A percentile compares a stretch with the other conserved stretches of the same genome.
These are phyloP conservation scores for Emergomyces orientalis DNA, from an alignment of 2,329 filamentous ascomycete species.

Conservation along the genomic window DNA sequence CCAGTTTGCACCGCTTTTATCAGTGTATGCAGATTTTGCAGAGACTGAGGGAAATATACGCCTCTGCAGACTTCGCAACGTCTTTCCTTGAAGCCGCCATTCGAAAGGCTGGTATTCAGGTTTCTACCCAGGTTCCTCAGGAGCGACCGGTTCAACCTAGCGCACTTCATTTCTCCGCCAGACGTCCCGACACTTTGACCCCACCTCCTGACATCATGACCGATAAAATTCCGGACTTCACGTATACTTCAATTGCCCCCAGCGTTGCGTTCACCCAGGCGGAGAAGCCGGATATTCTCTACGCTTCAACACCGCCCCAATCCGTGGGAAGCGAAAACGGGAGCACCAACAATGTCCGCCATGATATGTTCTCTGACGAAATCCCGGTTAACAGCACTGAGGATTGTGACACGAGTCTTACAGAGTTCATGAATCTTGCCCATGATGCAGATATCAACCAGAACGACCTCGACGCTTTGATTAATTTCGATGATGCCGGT, in stretches of 20 bases:
- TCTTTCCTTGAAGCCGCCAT: slow-evolving; percentile 89
- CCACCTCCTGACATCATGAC: slow-evolving; percentile 34
- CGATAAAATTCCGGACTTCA: slow-evolving; percentile 33
- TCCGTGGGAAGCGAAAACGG: slow-evolving; percentile 38
- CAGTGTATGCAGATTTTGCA: slow-evolving; percentile 90
- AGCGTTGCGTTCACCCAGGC: slow-evolving; percentile 11
- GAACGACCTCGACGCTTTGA: slow-evolving; percentile 39
- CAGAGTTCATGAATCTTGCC: slow-evolving; percentile 35
- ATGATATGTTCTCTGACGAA: slow-evolving; percentile 5
- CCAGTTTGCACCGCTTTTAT: slow-evolving; percentile 70
- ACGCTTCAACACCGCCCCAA: slow-evolving; percentile 35
- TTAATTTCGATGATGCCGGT: slow-evolving; percentile 37
- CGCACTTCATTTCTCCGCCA: slow-evolving; percentile 11
- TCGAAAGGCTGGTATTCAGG: slow-evolving; percentile 71
- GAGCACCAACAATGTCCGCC: slow-evolving; percentile 13
- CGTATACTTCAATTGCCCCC: slow-evolving; percentile 22
- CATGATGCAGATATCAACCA: slow-evolving; percentile 38
- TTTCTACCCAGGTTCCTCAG: slow-evolving; percentile 40
- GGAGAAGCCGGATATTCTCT: slow-evolving; percentile 22
- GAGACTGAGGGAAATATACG: slow-evolving; percentile 77
- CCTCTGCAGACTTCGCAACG: slow-evolving; percentile 91
- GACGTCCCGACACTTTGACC: slow-evolving; percentile 28
- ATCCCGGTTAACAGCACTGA: background rate
- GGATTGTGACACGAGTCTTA: slow-evolving; percentile 29
- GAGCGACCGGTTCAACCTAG: slow-evolving; percentile 11